A percentile compares a stretch with the other conserved stretches of the same genome.
phyloP scores from a whole-genome alignment of 331 rosid genomes.

The Quercus tomentella region DNA sequence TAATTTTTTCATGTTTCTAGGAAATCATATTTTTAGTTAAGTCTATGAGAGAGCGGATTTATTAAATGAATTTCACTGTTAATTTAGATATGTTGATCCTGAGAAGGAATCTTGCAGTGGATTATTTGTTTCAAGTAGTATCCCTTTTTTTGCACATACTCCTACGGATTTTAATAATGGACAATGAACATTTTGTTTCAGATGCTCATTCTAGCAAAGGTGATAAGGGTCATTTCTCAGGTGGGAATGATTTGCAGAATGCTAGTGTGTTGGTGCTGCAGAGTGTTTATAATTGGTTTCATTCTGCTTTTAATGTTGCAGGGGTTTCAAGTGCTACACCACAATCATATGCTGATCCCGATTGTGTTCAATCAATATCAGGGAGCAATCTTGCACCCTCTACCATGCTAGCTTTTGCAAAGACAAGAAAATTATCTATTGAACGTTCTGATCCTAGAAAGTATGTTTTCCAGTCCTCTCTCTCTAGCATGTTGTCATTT shows the following conservation, averaged over 20 bases:
- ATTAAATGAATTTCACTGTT: not conserved
- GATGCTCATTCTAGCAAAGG: conserved; percentile 55
- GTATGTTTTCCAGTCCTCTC: conserved; percentile 36
- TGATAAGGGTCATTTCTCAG: conserved; percentile 33
- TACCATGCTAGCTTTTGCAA: conserved; percentile 36
- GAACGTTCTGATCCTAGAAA: conserved; percentile 46
- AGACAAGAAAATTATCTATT: conserved; percentile 47
- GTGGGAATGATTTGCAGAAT: conserved; percentile 25
- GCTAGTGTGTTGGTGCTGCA: conserved; percentile 15
- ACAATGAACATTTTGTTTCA: conserved; percentile 28
- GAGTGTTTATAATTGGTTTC: conserved; percentile 23
- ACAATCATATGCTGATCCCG: conserved; percentile 38
- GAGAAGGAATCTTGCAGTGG: not conserved
- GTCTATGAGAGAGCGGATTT: not conserved
- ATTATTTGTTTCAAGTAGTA: not conserved
- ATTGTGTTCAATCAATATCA: conserved; percentile 36
- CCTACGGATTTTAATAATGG: conserved; percentile 15
- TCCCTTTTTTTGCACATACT: conserved; percentile 6
- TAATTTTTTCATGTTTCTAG: not conserved
- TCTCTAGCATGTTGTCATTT: conserved; percentile 2
- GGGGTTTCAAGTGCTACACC: conserved; percentile 45
- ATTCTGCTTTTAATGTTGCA: conserved; percentile 33
- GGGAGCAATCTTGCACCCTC: conserved; percentile 40
- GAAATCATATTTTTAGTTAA: not conserved
- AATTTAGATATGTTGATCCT: not conserved